These are phyloP conservation scores for Penicillium salamii DNA, from an alignment of 495 filamentous ascomycete genomes.

Conservation along the genomic window DNA sequence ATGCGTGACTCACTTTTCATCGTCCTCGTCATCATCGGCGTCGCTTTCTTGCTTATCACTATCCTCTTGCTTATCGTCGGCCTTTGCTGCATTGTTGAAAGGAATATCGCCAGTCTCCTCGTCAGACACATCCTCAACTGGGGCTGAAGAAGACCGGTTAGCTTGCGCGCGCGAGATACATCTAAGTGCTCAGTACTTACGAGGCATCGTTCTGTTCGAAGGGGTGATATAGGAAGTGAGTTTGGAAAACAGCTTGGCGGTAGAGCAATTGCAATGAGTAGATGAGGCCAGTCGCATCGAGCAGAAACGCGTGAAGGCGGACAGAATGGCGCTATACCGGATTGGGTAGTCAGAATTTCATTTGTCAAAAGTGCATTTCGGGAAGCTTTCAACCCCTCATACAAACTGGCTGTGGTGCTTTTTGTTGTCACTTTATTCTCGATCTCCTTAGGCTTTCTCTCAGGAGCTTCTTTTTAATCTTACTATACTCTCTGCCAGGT, in stretches of 20 bases:
- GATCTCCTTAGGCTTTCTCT: slow-evolving; percentile 5
- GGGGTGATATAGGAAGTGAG: slow-evolving; percentile 25
- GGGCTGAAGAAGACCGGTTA: slow-evolving; percentile 27
- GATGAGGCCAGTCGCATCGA: slow-evolving; percentile 1
- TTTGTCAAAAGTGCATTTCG: slow-evolving; percentile 20
- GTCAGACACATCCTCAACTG: slow-evolving; percentile 42
- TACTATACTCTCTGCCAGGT: slow-evolving; percentile 28
- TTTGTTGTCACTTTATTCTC: slow-evolving; percentile 11
- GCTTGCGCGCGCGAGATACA: slow-evolving; percentile 12
- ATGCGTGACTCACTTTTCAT: slow-evolving; percentile 35
- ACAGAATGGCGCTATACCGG: slow-evolving; percentile 33
- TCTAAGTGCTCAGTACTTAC: no score
- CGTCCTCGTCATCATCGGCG: slow-evolving; percentile 41
- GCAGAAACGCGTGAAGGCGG: slow-evolving; percentile 23
- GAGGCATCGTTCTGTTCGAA: slow-evolving; percentile 32
- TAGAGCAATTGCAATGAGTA: background rate
- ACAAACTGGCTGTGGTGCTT: slow-evolving; percentile 15
- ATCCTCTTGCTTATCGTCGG: slow-evolving; percentile 24
- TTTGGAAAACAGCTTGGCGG: slow-evolving; percentile 37
- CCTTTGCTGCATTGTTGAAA: slow-evolving; percentile 30
- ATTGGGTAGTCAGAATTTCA: slow-evolving; percentile 38
- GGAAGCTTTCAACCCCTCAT: slow-evolving; percentile 23
- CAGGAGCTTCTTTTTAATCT: slow-evolving; percentile 8
- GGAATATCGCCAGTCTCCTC: slow-evolving; percentile 47
- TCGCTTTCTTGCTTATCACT: slow-evolving; percentile 35